Evolutionary conservation across 1,139 yeast genomes (phyloP).

Genomic region (Kluyveromyces marxianus): DNA sequence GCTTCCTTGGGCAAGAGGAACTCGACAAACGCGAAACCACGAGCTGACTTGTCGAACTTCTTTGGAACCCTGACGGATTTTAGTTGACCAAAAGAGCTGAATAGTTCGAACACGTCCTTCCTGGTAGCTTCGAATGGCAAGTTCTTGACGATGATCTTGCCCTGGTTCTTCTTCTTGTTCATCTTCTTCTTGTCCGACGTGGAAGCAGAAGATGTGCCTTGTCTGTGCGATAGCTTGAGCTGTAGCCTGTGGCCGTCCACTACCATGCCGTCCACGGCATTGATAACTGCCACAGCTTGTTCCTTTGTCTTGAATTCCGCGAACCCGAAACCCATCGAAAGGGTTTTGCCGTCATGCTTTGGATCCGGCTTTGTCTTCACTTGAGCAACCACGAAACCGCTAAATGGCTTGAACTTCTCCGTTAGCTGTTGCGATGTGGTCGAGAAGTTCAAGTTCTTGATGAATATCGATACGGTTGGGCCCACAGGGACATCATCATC

Average conservation of each 20-base stretch:
- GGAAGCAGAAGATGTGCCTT: conserved; percentile 33
- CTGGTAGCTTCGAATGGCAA: conserved; percentile 94
- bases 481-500: conserved; percentile 45
- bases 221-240: conserved; percentile 78
- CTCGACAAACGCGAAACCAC: conserved; percentile 98
- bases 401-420: conserved; percentile 56
- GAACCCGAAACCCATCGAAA: conserved; percentile 97
- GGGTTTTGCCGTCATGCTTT: conserved; percentile 51
- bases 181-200: conserved; percentile 19
- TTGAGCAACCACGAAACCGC: conserved; percentile 77
- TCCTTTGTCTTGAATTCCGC: conserved; percentile 78
- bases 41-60: conserved; percentile 88
- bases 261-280: conserved; percentile 65
- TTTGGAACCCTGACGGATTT: conserved; percentile 94
- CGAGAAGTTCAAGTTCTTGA: conserved; percentile 83
- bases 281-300: conserved; percentile 70
- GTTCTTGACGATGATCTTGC: conserved; percentile 87
- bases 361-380: conserved; percentile 88
- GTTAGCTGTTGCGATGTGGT: conserved; percentile 58
- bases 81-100: conserved; percentile 89
- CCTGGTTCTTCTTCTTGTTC: conserved; percentile 41
- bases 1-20: conserved; percentile 86
- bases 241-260: conserved; percentile 88
- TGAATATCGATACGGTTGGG: conserved; percentile 78
- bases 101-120: conserved; percentile 82